These are phyloP conservation scores for Carex myosuroides DNA, from an alignment of 176 grass and related monocot genomes.

Conservation along the genomic window DNA sequence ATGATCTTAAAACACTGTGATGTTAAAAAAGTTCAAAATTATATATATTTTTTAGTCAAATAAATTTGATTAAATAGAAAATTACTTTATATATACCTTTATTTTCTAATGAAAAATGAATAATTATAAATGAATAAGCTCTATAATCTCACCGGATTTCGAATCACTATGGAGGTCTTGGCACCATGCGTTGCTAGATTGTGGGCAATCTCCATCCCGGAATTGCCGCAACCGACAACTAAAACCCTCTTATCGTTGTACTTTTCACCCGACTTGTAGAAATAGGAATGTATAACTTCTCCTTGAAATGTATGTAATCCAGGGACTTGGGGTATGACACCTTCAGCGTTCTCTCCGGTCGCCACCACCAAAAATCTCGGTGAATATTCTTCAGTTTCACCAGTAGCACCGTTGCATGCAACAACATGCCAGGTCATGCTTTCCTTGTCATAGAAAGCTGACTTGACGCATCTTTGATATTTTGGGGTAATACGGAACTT, in stretches of 20 bases:
- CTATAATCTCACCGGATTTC: constrained; percentile 27
- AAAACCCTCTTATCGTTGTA: constrained; percentile 33
- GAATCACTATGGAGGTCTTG: constrained; percentile 35
- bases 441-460: constrained; percentile 20
- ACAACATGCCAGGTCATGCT: constrained; percentile 26
- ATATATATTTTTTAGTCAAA: not conserved
- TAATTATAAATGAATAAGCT: not conserved
- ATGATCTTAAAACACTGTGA: not conserved
- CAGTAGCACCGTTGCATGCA: constrained; percentile 9
- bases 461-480: constrained; percentile 30
- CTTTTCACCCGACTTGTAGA: constrained; percentile 24
- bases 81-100: not conserved
- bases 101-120: not conserved
- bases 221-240: constrained; percentile 69
- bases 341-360: constrained; percentile 46
- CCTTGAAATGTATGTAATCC: constrained; percentile 45
- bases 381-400: not conserved
- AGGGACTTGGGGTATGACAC: constrained; percentile 18
- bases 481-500: constrained; percentile 26
- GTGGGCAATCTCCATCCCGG: constrained; percentile 67
- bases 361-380: constrained; percentile 55
- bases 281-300: constrained; percentile 40
- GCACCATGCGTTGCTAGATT: constrained; percentile 45
- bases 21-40: not conserved
- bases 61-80: not conserved